These are phyloP conservation scores for Teunomyces funiuensis DNA, from an alignment of 805 yeast species.

Conservation along the genomic window DNA sequence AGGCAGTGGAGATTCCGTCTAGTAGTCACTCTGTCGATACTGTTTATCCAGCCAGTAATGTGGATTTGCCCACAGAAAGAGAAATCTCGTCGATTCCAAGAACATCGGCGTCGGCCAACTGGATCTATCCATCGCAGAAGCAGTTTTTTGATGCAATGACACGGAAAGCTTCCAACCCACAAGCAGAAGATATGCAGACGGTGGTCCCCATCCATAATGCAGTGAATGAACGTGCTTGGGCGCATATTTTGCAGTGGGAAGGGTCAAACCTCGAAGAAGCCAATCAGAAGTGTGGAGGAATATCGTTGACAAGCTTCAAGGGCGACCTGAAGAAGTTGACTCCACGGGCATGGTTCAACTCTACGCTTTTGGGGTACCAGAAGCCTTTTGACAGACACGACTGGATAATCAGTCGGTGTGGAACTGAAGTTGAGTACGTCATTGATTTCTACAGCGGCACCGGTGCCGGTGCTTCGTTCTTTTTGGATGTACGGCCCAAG, in stretches of 20 bases:
- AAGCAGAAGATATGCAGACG: slow-evolving; percentile 77
- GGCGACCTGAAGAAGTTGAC: slow-evolving; percentile 86
- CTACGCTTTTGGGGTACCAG: slow-evolving; percentile 65
- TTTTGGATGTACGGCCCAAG: slow-evolving; percentile 90
- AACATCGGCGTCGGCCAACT: slow-evolving; percentile 59
- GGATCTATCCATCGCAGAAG: slow-evolving; percentile 95
- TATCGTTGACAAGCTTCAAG: slow-evolving; percentile 78
- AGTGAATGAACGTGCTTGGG: slow-evolving; percentile 93
- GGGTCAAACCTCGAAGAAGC: slow-evolving; percentile 50
- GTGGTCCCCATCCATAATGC: slow-evolving; percentile 93
- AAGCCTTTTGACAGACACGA: slow-evolving; percentile 96
- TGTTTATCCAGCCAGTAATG: slow-evolving; percentile 1
- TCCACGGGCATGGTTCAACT: slow-evolving; percentile 75
- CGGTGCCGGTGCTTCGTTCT: slow-evolving; percentile 55
- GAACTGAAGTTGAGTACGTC: slow-evolving; percentile 79
- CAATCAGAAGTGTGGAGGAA: slow-evolving; percentile 67
- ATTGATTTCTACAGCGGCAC: slow-evolving; percentile 74
- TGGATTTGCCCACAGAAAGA: slow-evolving; percentile 63
- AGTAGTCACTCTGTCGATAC: neutral
- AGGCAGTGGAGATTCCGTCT: slow-evolving; percentile 39
- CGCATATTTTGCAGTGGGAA: slow-evolving; percentile 83
- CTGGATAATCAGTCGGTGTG: slow-evolving; percentile 88
- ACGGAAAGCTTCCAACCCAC: slow-evolving; percentile 85
- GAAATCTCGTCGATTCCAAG: slow-evolving; percentile 83
- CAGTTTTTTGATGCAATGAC: slow-evolving; percentile 94